These are phyloP conservation scores for Cladochytrium replicatum DNA, from an alignment of 192 early-diverging fungal species.

Conservation along the genomic window DNA sequence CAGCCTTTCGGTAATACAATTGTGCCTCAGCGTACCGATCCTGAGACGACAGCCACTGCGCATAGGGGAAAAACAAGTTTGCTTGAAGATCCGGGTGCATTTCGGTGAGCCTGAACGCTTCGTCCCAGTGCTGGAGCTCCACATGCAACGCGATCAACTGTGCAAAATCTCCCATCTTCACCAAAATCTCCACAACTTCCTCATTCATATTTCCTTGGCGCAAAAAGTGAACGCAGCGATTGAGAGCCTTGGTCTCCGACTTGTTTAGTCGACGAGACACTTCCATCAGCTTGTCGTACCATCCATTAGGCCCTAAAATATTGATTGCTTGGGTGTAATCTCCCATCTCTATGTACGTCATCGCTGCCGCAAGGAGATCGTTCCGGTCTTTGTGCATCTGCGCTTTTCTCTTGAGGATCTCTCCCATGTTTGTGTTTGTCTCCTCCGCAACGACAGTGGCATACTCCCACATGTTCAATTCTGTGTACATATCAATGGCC, in stretches of 20 bases:
- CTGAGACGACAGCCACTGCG: slow-evolving; percentile 42
- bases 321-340: slow-evolving; percentile 45
- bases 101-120: slow-evolving; percentile 44
- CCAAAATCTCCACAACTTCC: slow-evolving; percentile 39
- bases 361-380: slow-evolving; percentile 45
- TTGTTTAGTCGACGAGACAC: slow-evolving; percentile 31
- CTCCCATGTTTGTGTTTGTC: slow-evolving; percentile 24
- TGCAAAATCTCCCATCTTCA: slow-evolving; percentile 39
- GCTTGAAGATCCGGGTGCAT: slow-evolving; percentile 33
- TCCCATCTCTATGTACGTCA: slow-evolving; percentile 48
- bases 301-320: slow-evolving; percentile 38
- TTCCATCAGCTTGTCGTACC: slow-evolving; percentile 40
- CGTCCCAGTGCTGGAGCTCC: slow-evolving; percentile 43
- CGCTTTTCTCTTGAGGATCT: slow-evolving; percentile 45
- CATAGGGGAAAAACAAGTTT: slow-evolving; percentile 43
- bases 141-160: slow-evolving; percentile 36
- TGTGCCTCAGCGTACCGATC: slow-evolving; percentile 48
- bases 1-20: slow-evolving; percentile 43
- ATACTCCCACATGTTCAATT: slow-evolving; percentile 48
- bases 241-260: slow-evolving; percentile 30
- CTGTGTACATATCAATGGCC: slow-evolving; percentile 51
- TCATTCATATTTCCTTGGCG: slow-evolving; percentile 29
- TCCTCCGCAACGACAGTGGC: slow-evolving; percentile 44
- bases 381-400: slow-evolving; percentile 44
- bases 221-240: slow-evolving; percentile 38